These are phyloP conservation scores for Euclidium syriacum DNA, from an alignment of 345 rosid genomes.

Conservation along the genomic window DNA sequence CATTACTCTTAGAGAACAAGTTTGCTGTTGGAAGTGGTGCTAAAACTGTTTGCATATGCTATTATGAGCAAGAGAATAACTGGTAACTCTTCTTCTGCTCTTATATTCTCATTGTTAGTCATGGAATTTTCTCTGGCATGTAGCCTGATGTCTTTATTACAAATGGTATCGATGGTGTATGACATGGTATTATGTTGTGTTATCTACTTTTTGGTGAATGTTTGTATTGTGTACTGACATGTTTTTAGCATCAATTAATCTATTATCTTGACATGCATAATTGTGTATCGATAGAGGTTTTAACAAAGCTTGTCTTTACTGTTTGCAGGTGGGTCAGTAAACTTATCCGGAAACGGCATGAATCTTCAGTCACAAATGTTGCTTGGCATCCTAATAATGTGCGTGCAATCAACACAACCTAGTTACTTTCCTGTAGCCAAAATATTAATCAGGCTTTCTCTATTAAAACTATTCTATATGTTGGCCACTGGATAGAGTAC, in stretches of 20 bases:
- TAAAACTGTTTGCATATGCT: slow-evolving; percentile 94
- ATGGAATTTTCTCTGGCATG: not conserved
- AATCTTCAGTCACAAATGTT: slow-evolving; percentile 88
- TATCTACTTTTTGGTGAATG: not conserved
- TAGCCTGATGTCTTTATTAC: not conserved
- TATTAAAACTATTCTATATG: not conserved
- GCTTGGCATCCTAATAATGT: slow-evolving; percentile 99
- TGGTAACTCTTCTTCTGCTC: slow-evolving; percentile 45
- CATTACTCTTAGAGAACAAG: slow-evolving; percentile 66
- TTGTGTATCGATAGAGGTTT: not conserved
- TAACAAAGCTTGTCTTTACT: slow-evolving; percentile 21
- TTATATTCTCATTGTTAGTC: not conserved
- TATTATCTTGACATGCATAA: not conserved
- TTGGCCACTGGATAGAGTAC: not conserved
- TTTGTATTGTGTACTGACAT: not conserved
- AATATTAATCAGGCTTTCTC: not conserved
- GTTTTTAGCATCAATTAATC: not conserved
- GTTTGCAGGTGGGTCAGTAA: slow-evolving; percentile 97
- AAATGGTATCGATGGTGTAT: not conserved
- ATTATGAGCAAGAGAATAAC: slow-evolving; percentile 97
- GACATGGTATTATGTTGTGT: not conserved
- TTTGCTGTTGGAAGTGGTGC: slow-evolving; percentile 99
- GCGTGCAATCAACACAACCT: slow-evolving; percentile 23
- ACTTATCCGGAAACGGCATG: slow-evolving; percentile 85
- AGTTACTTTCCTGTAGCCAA: not conserved